A percentile compares a stretch with the other conserved stretches of the same genome.
Evolutionary conservation across 225 moss, liverwort and hornwort genomes (phyloP).

Genomic region (Asterella californica): DNA sequence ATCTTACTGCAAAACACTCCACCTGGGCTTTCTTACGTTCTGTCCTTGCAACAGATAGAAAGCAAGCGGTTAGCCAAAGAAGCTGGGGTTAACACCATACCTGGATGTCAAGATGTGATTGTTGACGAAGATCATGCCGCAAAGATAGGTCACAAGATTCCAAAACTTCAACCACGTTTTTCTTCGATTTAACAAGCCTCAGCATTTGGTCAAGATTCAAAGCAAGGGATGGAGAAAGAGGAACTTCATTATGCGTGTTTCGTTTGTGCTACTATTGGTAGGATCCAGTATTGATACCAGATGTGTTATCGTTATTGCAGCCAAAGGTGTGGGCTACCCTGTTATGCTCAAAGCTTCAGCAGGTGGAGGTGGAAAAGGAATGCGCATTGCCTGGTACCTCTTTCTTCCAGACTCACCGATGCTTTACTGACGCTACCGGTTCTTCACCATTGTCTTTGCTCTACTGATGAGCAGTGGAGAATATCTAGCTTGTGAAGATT

Average conservation of each 20-base stretch:
- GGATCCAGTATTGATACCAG: neutral
- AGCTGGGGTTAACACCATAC: constrained; percentile 41
- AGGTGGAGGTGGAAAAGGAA: constrained; percentile 48
- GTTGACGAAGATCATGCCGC: constrained; percentile 41
- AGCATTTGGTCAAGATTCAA: neutral
- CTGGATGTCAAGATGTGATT: constrained; percentile 45
- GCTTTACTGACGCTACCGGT: neutral
- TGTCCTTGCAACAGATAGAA: constrained; percentile 26
- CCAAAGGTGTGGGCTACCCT: constrained; percentile 39
- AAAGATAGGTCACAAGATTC: constrained; percentile 26
- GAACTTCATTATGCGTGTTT: neutral
- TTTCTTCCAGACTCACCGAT: neutral
- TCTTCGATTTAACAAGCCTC: neutral
- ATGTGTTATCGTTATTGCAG: constrained; percentile 18
- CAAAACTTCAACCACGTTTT: neutral
- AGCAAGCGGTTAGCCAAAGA: constrained; percentile 41
- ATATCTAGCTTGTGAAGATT: too few species aligned
- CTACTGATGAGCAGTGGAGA: too few species aligned
- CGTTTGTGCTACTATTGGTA: neutral
- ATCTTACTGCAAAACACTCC: too few species aligned
- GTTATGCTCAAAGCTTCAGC: constrained; percentile 50
- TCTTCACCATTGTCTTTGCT: neutral
- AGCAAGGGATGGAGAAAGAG: neutral
- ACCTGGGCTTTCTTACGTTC: neutral
- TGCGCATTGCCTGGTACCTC: constrained; percentile 40